Evolutionary conservation across 108 stramenopile genomes (phyloP).

Genomic region (Discostella stelligeroides): DNA sequence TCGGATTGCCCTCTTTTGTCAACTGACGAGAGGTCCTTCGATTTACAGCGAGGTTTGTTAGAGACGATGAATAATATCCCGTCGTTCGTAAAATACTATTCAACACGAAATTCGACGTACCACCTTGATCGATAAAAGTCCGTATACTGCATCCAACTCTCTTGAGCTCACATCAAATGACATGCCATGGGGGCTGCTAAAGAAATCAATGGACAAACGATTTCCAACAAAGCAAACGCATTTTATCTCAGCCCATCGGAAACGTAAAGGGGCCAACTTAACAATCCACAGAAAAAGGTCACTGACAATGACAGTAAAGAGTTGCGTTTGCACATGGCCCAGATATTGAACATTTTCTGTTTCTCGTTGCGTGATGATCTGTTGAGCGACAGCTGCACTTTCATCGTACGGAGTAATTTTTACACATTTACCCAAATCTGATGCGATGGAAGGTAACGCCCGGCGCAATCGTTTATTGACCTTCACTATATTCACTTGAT

Average conservation of each 20-base stretch:
- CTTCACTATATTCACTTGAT: conserved; percentile 58
- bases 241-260: conserved; percentile 79
- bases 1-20: conserved; percentile 43
- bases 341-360: conserved; percentile 74
- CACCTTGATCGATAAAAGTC: conserved; percentile 73
- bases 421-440: conserved; percentile 52
- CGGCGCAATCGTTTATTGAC: conserved; percentile 61
- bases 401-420: conserved; percentile 68
- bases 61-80: too few species aligned
- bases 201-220: conserved; percentile 62
- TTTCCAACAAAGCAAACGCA: conserved; percentile 56
- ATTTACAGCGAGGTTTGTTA: too few species aligned
- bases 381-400: conserved; percentile 77
- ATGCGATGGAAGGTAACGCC: conserved; percentile 62
- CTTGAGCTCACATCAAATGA: conserved; percentile 54
- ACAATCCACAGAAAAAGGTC: conserved; percentile 74
- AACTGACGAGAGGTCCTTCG: too few species aligned
- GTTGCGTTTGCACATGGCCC: conserved; percentile 72
- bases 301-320: conserved; percentile 74
- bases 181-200: conserved; percentile 64
- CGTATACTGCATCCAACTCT: conserved; percentile 44
- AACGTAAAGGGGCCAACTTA: conserved; percentile 67
- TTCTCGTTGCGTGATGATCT: conserved; percentile 77
- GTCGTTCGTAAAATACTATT: too few species aligned
- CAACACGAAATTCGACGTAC: conserved; percentile 14